Base-by-base conservation (phyloP, 2,329 filamentous ascomycete genomes). In the Aspergillus sp. region DNA sequence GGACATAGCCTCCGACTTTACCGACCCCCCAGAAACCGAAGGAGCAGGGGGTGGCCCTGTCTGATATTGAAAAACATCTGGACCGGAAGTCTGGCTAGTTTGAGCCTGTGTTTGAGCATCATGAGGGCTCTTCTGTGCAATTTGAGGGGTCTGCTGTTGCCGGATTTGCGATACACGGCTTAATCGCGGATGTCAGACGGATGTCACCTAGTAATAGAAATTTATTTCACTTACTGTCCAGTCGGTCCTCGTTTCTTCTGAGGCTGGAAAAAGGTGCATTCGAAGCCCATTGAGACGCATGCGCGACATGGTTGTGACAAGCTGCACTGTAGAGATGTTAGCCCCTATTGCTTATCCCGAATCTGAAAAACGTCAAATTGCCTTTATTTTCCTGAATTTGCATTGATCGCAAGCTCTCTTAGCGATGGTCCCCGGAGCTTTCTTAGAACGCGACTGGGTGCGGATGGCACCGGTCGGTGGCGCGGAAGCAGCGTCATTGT, bases 381-480 rank as follows among this genome's bases (percentile, higher is more conserved):
- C 65, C 65, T 61, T 72, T 58, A 60, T 66, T 54, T 64, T 69
- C 50, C 63, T 62, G 30, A 68, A 58, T 48, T 67, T 70, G 61
- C 69, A 72, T 47, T 70, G 66, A 49, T 72, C 69, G 51, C 69
- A 72, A 1, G 69, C 69, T n/a, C 69, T 53, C 50, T 63, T 64
- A 9, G 61, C 61, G 43, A 63, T 60, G 27, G 53, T 25, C 23
- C 53, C 45, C 4, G 37, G 19, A 20, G 49, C 45, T 15, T 53
- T 43, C 48, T 59, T 62, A 44, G 53, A 59, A 48, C 57, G 58
- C 47, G 52, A 50, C 19, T 54, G 47, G 3, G 59, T 52, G 41
- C 61, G 61, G 38, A 62, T 60, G 15, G 59, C 44, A 17, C 53
- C 52, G 33, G 53, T 49, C 23, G 58, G 45, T 38, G 59, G 54